Base-by-base conservation (phyloP, 768 basidiomycete genomes). In the Inosperma sp. region DNA sequence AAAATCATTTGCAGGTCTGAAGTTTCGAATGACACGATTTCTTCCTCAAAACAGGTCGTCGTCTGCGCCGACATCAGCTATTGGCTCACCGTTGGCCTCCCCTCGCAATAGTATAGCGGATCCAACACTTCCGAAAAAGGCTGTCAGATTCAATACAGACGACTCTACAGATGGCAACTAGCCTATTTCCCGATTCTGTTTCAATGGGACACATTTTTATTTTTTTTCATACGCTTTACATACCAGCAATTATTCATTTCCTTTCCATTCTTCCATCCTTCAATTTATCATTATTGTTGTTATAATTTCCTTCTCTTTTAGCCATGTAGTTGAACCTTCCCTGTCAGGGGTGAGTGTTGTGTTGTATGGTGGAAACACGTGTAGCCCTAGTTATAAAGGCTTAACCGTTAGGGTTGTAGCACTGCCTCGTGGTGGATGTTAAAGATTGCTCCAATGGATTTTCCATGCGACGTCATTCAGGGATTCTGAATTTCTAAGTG, bases 61-160 rank as follows among this genome's bases (percentile, higher is more conserved):
- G 12, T 76, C 73, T n/a, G 64, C 68, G 5, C 66, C 72, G 1
- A 60, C 70, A 4, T 72, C 72, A 27, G 48, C 61, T 33, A 33
- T 63, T 25, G 61, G 68, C 6, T 72, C 72, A 17, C 52, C 67
- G 14, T 45, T 62, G 1, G 60, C 70, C 7, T 74, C 74, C 2
- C 70, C 76, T 55, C 67, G 72, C 4, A 61, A 66, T 14, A 78
- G 70, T 51, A 52, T 63, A 9, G 55, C 62, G 12, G 68, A 70
- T n/a, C n/a, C n/a, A 26, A 60, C 56, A 13, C 52, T 73, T 0
- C 77, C 73, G 14, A 78, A 77, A 55, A 84, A 84, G 61, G 79
- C 76, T 2, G 82, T 84, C 30, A 75, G 82, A 41, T 84, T 84
- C 63, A 78, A 78, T n/a, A 68, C 72, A 21, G 70, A 74, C 54